Conservation (phyloP, 1,284 basidiomycete genomes). For the Coriolopsis trogii region DNA sequence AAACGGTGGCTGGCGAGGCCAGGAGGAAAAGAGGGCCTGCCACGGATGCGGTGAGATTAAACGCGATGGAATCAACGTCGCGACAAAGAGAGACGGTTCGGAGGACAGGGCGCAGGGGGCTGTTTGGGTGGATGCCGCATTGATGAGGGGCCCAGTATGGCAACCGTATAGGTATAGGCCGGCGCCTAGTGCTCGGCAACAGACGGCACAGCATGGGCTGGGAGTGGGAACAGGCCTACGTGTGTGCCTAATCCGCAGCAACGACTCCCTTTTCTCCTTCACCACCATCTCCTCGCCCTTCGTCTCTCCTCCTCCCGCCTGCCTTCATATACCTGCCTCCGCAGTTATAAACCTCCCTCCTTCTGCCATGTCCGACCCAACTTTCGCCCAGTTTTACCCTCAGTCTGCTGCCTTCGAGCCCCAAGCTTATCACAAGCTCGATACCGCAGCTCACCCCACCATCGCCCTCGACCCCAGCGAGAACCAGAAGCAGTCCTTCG, state of each 20-base stretch:
- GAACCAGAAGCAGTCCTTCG: slow-evolving; percentile 40
- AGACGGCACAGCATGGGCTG: slow-evolving; percentile 19
- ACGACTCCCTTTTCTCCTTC: slow-evolving; percentile 21
- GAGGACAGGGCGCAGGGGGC: background rate
- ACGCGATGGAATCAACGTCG: slow-evolving; percentile 8
- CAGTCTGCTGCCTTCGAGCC: slow-evolving; percentile 27
- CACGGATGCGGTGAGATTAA: slow-evolving; percentile 11
- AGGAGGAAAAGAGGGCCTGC: background rate
- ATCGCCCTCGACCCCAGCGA: slow-evolving; percentile 26
- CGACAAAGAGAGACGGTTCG: background rate
- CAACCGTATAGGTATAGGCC: slow-evolving; percentile 11
- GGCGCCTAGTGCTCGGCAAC: slow-evolving; percentile 16
- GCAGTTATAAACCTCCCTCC: slow-evolving; percentile 26
- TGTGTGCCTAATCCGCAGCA: slow-evolving; percentile 28
- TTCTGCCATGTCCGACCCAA: slow-evolving; percentile 28
- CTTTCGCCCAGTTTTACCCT: slow-evolving; percentile 30
- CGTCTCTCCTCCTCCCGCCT: slow-evolving; percentile 11
- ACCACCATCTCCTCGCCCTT: slow-evolving; percentile 12
- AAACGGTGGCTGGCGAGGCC: background rate
- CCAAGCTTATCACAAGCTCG: slow-evolving; percentile 26
- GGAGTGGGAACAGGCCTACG: slow-evolving; percentile 22
- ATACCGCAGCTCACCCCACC: slow-evolving; percentile 22
- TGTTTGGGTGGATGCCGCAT: slow-evolving; percentile 17
- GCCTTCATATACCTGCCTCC: slow-evolving; percentile 29
- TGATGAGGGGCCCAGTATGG: slow-evolving; percentile 17